These are phyloP conservation scores for Fistulinella prunicolor DNA, from an alignment of 768 basidiomycete genomes.

Conservation along the genomic window DNA sequence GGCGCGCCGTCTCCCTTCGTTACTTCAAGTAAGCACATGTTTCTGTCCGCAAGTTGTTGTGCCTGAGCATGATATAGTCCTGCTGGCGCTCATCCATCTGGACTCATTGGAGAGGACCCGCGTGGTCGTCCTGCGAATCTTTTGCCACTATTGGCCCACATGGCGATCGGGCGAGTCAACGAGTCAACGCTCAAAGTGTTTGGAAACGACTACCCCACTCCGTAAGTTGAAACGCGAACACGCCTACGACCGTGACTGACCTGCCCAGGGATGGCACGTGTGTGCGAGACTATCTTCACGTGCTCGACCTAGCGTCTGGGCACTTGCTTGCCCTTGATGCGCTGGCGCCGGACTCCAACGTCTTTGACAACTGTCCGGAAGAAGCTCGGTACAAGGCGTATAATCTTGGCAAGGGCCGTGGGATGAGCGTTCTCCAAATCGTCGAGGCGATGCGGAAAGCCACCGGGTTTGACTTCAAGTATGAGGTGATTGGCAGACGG, in stretches of 20 bases:
- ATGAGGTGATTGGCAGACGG: constrained; percentile 89
- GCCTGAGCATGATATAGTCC: constrained; percentile 51
- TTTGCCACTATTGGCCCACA: constrained; percentile 88
- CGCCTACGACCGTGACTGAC: neutral
- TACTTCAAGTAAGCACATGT: constrained; percentile 89
- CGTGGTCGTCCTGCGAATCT: constrained; percentile 92
- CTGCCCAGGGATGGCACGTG: constrained; percentile 84
- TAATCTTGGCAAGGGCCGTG: constrained; percentile 93
- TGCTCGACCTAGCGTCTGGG: constrained; percentile 92
- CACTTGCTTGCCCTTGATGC: constrained; percentile 91
- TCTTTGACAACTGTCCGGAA: constrained; percentile 52
- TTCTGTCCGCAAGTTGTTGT: neutral
- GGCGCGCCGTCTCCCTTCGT: constrained; percentile 83
- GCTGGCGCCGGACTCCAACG: constrained; percentile 53
- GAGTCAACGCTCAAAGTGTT: constrained; percentile 77
- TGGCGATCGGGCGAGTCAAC: constrained; percentile 86
- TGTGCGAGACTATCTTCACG: constrained; percentile 92
- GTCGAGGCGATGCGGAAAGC: constrained; percentile 92
- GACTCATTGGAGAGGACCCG: constrained; percentile 95
- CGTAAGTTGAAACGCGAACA: constrained; percentile 43
- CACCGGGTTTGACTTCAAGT: constrained; percentile 84
- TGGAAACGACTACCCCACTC: constrained; percentile 96
- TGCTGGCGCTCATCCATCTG: constrained; percentile 97
- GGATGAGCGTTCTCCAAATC: constrained; percentile 91
- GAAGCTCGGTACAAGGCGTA: constrained; percentile 83